These are phyloP conservation scores for Geranomyces michiganensis DNA, from an alignment of 192 early-diverging fungal genomes.

Conservation along the genomic window DNA sequence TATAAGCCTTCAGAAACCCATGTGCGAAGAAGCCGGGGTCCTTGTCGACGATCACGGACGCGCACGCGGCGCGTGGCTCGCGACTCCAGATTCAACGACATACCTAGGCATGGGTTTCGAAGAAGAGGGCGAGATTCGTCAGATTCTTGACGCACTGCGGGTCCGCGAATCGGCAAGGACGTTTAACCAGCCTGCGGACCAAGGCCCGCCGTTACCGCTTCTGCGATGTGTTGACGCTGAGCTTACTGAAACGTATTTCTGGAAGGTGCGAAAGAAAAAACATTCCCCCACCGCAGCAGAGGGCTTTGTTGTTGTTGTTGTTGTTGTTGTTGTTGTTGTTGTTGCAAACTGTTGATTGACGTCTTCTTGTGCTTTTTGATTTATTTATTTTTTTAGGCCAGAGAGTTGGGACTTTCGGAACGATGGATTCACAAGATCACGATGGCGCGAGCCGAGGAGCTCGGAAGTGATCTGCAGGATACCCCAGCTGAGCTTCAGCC, in stretches of 20 bases:
- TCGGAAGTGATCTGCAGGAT: conserved; percentile 22
- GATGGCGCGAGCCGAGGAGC: conserved; percentile 30
- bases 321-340: too few species aligned
- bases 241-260: conserved; percentile 39
- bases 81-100: conserved; percentile 27
- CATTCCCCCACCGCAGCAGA: neutral
- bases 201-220: conserved; percentile 30
- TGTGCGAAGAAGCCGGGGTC: conserved; percentile 39
- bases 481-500: conserved; percentile 17
- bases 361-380: neutral
- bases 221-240: conserved; percentile 36
- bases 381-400: conserved; percentile 6
- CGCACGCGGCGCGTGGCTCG: conserved; percentile 36
- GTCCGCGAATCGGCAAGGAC: conserved; percentile 2
- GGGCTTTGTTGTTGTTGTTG: too few species aligned
- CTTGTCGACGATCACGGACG: conserved; percentile 36
- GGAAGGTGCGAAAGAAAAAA: conserved; percentile 28
- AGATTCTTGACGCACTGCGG: conserved; percentile 23
- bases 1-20: conserved; percentile 33
- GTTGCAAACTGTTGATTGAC: neutral
- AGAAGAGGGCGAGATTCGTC: conserved; percentile 23
- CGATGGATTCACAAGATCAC: conserved; percentile 39
- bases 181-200: conserved; percentile 11
- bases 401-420: conserved; percentile 39
- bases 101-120: conserved; percentile 35